A percentile compares a stretch with the other conserved stretches of the same genome.
Conservation (phyloP, 352 stramenopile genomes). For the Phytopythium boreale region DNA sequence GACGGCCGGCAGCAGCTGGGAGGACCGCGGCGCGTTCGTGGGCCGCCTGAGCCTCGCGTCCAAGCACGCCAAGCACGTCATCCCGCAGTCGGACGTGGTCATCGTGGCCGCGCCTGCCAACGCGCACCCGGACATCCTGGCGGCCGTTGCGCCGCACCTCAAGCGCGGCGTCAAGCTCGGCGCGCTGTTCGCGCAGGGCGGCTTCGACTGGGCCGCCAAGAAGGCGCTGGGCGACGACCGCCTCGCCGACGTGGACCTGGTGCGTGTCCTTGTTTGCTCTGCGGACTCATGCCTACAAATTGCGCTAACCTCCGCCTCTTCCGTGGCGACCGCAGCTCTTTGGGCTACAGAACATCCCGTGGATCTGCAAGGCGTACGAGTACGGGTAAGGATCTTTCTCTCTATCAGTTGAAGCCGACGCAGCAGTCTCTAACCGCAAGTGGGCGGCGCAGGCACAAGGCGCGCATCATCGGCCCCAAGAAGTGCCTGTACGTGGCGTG, state of each 20-base stretch:
- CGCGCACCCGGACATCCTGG: slow-evolving; percentile 82
- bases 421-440: too few relatives aligned
- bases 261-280: slow-evolving; percentile 17
- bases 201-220: slow-evolving; percentile 91
- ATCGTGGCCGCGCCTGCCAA: slow-evolving; percentile 90
- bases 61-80: slow-evolving; percentile 80
- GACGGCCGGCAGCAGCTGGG: slow-evolving; percentile 85
- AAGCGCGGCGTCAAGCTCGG: slow-evolving; percentile 85
- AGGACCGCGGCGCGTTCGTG: slow-evolving; percentile 68
- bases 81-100: slow-evolving; percentile 86
- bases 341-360: slow-evolving; percentile 92
- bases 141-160: slow-evolving; percentile 72
- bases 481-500: slow-evolving; percentile 89
- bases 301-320: background rate
- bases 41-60: slow-evolving; percentile 73
- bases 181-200: slow-evolving; percentile 89
- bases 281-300: background rate
- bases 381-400: slow-evolving; percentile 50
- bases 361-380: slow-evolving; percentile 91
- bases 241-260: slow-evolving; percentile 56
- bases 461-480: slow-evolving; percentile 89
- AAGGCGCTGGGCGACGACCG: slow-evolving; percentile 76
- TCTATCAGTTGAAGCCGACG: too few relatives aligned
- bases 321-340: slow-evolving; percentile 58
- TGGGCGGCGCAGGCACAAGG: slow-evolving; percentile 81